Evolutionary conservation across 768 basidiomycete genomes (phyloP).

Genomic region (Leccinum longicurvipes): DNA sequence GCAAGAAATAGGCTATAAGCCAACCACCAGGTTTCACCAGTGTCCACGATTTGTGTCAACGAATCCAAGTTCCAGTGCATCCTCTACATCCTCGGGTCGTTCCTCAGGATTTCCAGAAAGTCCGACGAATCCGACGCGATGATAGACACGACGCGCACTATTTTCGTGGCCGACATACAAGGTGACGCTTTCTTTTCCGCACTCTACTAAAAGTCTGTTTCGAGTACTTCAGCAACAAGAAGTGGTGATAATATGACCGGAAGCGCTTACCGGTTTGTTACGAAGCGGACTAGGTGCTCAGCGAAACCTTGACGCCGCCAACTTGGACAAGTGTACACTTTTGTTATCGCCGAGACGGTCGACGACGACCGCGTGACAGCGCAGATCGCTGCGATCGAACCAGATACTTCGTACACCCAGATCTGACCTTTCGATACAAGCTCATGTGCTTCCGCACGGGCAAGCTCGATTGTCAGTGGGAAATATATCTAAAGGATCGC

Average conservation of each 20-base stretch:
- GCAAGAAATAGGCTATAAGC: neutral
- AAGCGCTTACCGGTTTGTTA: slow-evolving; percentile 40
- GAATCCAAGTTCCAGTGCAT: slow-evolving; percentile 55
- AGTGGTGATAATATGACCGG: neutral
- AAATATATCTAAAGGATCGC: slow-evolving; percentile 40
- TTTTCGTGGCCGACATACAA: slow-evolving; percentile 55
- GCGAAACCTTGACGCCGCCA: slow-evolving; percentile 49
- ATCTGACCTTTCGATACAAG: slow-evolving; percentile 48
- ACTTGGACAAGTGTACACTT: slow-evolving; percentile 49
- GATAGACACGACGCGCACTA: slow-evolving; percentile 48
- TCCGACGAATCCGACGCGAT: slow-evolving; percentile 51
- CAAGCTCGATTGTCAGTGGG: slow-evolving; percentile 37
- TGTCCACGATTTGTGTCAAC: slow-evolving; percentile 45
- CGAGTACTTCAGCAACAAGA: neutral
- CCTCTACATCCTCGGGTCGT: slow-evolving; percentile 40
- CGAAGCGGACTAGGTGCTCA: slow-evolving; percentile 47
- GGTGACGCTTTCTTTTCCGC: slow-evolving; percentile 46
- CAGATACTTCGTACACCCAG: slow-evolving; percentile 48
- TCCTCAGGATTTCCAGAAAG: slow-evolving; percentile 35
- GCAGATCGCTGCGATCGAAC: slow-evolving; percentile 46
- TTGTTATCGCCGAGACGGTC: slow-evolving; percentile 52
- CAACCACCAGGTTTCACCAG: slow-evolving; percentile 37
- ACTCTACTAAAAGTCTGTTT: slow-evolving; percentile 38
- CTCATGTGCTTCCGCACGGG: slow-evolving; percentile 42
- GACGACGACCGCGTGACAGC: slow-evolving; percentile 54